These are phyloP conservation scores for Betula pendula DNA, from an alignment of 306 rosid genomes.

Conservation along the genomic window DNA sequence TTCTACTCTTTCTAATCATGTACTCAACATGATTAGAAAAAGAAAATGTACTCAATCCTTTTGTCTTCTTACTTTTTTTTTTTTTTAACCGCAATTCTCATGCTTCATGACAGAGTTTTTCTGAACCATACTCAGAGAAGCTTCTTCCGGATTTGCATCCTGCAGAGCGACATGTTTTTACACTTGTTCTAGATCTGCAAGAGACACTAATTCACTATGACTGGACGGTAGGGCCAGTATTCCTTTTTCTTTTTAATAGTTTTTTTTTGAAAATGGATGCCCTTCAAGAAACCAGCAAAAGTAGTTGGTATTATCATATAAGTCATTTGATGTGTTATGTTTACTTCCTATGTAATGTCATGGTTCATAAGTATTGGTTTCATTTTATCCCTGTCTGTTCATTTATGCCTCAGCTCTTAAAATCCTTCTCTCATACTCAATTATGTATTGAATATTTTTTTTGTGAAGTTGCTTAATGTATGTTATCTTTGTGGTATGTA, in stretches of 20 bases:
- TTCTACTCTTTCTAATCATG: constrained; percentile 9
- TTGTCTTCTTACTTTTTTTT: neutral
- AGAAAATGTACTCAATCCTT: neutral
- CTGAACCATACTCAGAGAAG: constrained; percentile 88
- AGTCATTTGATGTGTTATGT: neutral
- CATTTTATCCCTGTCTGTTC: neutral
- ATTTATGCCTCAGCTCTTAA: constrained; percentile 8
- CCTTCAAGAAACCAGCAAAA: neutral
- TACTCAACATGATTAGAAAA: neutral
- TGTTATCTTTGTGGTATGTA: constrained; percentile 36
- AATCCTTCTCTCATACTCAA: constrained; percentile 8
- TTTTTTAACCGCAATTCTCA: constrained; percentile 27
- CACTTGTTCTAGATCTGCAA: constrained; percentile 94
- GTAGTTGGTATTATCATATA: neutral
- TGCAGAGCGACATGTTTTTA: constrained; percentile 74
- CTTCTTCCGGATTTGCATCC: constrained; percentile 98
- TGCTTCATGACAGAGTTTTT: constrained; percentile 58
- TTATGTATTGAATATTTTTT: neutral
- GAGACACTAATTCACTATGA: constrained; percentile 86
- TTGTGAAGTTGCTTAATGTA: constrained; percentile 9
- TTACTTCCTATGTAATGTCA: neutral
- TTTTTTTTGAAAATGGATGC: neutral
- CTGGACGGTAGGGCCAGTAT: constrained; percentile 74
- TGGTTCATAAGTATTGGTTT: neutral
- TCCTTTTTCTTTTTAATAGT: neutral